Evolutionary conservation across 164 flowering plant species (phyloP).

Genomic region (Saururus chinensis): DNA sequence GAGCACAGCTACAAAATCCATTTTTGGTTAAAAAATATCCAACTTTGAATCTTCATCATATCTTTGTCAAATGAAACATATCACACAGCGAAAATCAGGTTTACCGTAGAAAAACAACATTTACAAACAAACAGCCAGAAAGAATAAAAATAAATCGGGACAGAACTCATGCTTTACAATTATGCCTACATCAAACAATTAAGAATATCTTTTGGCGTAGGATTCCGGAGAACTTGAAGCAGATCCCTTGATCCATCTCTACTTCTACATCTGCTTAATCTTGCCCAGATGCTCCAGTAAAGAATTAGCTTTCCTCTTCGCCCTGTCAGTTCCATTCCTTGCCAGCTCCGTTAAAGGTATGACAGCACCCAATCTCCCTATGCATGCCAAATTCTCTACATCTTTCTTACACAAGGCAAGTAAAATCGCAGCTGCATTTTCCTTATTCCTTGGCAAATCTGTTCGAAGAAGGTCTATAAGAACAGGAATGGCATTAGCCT

Average conservation of each 20-base stretch:
- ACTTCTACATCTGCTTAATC: conserved; percentile 20
- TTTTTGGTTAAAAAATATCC: too few species aligned
- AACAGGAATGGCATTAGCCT: conserved; percentile 64
- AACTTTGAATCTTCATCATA: too few species aligned
- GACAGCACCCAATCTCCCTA: conserved; percentile 73
- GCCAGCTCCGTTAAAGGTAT: conserved; percentile 66
- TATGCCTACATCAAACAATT: too few species aligned
- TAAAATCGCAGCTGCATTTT: conserved; percentile 73
- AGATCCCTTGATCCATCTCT: background rate
- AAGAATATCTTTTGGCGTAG: too few species aligned
- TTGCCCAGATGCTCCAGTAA: conserved; percentile 66
- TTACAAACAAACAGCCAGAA: too few species aligned
- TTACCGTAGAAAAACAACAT: too few species aligned
- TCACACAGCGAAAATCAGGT: too few species aligned
- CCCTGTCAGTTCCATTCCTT: conserved; percentile 74
- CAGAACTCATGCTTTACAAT: too few species aligned
- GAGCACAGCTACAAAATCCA: too few species aligned
- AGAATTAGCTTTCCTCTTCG: conserved; percentile 75
- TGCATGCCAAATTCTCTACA: conserved; percentile 48
- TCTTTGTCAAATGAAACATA: too few species aligned
- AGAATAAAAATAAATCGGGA: too few species aligned
- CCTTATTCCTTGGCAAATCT: conserved; percentile 71
- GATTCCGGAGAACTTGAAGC: too few species aligned
- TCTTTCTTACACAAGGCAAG: conserved; percentile 82
- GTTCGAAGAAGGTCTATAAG: conserved; percentile 61